Evolutionary conservation across 2,329 filamentous ascomycete species (phyloP).

Genomic region (Fusarium sp.): DNA sequence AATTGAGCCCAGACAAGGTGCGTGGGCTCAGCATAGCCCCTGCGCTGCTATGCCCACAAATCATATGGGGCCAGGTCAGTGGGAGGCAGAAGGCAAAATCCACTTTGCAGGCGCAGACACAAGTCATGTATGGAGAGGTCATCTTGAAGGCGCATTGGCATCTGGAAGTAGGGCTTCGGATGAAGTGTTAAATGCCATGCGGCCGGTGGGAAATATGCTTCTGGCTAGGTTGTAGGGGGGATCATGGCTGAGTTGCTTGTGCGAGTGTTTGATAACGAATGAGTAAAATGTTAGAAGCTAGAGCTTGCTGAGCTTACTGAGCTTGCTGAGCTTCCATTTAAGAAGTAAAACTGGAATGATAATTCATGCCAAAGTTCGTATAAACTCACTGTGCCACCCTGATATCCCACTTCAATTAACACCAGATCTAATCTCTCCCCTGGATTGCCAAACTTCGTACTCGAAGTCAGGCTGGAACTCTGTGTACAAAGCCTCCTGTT

Average conservation of each 20-base stretch:
- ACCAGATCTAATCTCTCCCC: conserved; percentile 42
- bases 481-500: conserved; percentile 51
- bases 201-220: conserved; percentile 16
- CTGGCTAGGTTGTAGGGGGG: conserved; percentile 13
- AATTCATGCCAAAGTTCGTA: background rate
- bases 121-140: conserved; percentile 42
- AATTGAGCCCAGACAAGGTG: conserved; percentile 8
- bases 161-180: conserved; percentile 37
- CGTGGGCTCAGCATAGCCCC: conserved; percentile 10
- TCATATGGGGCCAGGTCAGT: conserved; percentile 34
- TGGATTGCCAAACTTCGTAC: conserved; percentile 53
- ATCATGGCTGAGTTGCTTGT: background rate
- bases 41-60: conserved; percentile 30
- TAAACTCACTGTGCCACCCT: background rate
- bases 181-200: conserved; percentile 23
- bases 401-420: conserved; percentile 6
- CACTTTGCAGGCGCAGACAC: conserved; percentile 44
- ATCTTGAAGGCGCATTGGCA: conserved; percentile 43
- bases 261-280: background rate
- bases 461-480: conserved; percentile 56
- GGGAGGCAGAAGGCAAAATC: conserved; percentile 37
- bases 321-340: background rate
- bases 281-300: background rate
- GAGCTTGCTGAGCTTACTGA: no score
- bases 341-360: background rate